Conservation (phyloP, 371 early-diverging fungal genomes). For the Mucor mucedo region DNA sequence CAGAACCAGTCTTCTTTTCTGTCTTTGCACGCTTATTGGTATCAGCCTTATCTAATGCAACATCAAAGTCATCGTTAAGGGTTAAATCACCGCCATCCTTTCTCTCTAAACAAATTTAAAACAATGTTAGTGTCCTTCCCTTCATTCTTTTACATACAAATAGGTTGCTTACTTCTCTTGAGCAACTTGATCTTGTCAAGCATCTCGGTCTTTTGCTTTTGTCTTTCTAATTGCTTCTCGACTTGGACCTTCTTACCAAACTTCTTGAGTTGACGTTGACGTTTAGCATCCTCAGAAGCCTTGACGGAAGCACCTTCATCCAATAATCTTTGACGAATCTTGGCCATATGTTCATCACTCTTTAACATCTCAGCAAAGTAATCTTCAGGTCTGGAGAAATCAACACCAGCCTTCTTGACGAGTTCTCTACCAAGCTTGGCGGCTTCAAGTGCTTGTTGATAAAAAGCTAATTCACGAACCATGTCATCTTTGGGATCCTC, state of each 20-base stretch:
- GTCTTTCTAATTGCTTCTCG: constrained; percentile 82
- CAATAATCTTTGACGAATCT: constrained; percentile 80
- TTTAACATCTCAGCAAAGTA: constrained; percentile 97
- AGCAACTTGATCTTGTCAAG: constrained; percentile 90
- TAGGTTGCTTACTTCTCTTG: constrained; percentile 74
- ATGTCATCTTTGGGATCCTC: constrained; percentile 84
- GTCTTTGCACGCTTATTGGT: constrained; percentile 42
- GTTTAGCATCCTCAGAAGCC: constrained; percentile 85
- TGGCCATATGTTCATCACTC: constrained; percentile 89
- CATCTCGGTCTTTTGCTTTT: constrained; percentile 81
- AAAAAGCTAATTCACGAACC: constrained; percentile 88
- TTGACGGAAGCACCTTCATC: constrained; percentile 83
- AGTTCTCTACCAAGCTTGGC: constrained; percentile 67
- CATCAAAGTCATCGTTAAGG: constrained; percentile 81
- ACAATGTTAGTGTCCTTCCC: too few relatives aligned
- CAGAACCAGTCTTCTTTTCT: constrained; percentile 6
- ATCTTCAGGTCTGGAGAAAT: constrained; percentile 86
- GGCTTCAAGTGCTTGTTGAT: constrained; percentile 86
- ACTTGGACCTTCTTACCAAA: constrained; percentile 97
- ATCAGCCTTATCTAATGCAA: constrained; percentile 73
- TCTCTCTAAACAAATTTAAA: constrained; percentile 51
- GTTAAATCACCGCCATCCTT: constrained; percentile 54
- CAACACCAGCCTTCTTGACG: constrained; percentile 66
- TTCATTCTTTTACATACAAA: too few relatives aligned
- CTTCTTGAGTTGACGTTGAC: constrained; percentile 76